A percentile compares a stretch with the other conserved stretches of the same genome.
Evolutionary conservation across 2,329 filamentous ascomycete species (phyloP).

Genomic region (Aspergillus aculeatus): DNA sequence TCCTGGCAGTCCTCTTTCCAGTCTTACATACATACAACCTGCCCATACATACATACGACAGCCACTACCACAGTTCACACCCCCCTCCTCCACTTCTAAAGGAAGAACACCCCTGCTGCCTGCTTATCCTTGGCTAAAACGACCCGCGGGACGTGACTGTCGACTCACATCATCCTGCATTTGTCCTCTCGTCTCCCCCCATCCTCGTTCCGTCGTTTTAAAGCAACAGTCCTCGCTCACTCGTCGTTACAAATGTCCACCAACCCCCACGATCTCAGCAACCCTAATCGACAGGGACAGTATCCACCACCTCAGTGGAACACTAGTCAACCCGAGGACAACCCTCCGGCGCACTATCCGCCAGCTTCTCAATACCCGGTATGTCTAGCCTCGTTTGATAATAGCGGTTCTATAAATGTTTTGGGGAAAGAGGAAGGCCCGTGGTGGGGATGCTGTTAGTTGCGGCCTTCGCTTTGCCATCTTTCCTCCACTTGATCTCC

Average conservation of each 20-base stretch:
- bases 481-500: not conserved
- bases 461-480: not conserved
- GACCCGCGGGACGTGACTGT: conserved; percentile 23
- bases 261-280: conserved; percentile 42
- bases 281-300: conserved; percentile 47
- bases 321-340: conserved; percentile 39
- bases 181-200: conserved; percentile 22
- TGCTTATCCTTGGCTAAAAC: conserved; percentile 16
- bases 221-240: conserved; percentile 23
- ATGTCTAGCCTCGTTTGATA: conserved; percentile 22
- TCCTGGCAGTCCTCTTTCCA: conserved; percentile 3
- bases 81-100: not conserved
- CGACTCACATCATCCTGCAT: conserved; percentile 33
- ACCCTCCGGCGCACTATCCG: conserved; percentile 37
- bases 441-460: not conserved
- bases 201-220: conserved; percentile 24
- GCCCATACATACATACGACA: not conserved
- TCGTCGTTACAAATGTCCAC: conserved; percentile 40
- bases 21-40: conserved; percentile 8
- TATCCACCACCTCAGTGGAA: conserved; percentile 46
- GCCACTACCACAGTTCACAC: conserved; percentile 4
- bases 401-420: not conserved
- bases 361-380: conserved; percentile 38
- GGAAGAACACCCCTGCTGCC: conserved; percentile 17
- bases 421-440: not conserved